Base-by-base conservation (phyloP, 805 yeast species). In the Kregervanrija fluxuum region DNA sequence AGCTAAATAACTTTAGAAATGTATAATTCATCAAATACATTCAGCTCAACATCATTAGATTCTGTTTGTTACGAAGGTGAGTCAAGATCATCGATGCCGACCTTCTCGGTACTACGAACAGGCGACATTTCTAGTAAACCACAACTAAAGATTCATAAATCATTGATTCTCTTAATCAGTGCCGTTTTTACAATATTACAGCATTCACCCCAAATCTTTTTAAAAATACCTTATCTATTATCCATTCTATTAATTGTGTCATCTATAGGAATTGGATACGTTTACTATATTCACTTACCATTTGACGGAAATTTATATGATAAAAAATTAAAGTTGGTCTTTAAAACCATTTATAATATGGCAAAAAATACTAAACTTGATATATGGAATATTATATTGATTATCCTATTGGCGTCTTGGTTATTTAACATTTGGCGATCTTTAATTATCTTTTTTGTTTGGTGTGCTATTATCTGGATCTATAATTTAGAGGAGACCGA, bases 391-490 rank as follows among this genome's bases (percentile, higher is more conserved):
- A 38, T 40, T 9, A 12, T 47, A 11, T 42, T 49, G 3, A 32
- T 35, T 2, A 33, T 45, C 0, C 33, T 51, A 10, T 12, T 47
- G 9, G 12, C 39, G 8, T 33, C 46, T 5, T 51, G 54, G 52
- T 10, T 49, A 9, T 35, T 47, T 8, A 48, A 43, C 11, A 38
- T 38, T 17, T 47, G 44, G 45, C 35, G 43, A 16, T 12, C 42
- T 8, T 40, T 44, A 1, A 31, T 51, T 5, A 41, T 34, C 13
- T 43, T 50, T 30, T 16, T 45, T 9, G 33, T 44, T n/a, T 49
- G 54, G 50, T 36, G 33, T 16, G 35, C 40, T 17, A 37, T 44
- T 2, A 33, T 51, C 4, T 51, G 54, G 53, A 16, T 49, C 5
- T 49, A 49, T 28, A 44, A 47, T 16, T 31, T 50, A n/a, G 30